Percentiles rank a stretch among this genome's conserved stretches.
These are phyloP conservation scores for Cucurbita argyrosperma DNA, from an alignment of 306 rosid genomes.

Conservation along the genomic window DNA sequence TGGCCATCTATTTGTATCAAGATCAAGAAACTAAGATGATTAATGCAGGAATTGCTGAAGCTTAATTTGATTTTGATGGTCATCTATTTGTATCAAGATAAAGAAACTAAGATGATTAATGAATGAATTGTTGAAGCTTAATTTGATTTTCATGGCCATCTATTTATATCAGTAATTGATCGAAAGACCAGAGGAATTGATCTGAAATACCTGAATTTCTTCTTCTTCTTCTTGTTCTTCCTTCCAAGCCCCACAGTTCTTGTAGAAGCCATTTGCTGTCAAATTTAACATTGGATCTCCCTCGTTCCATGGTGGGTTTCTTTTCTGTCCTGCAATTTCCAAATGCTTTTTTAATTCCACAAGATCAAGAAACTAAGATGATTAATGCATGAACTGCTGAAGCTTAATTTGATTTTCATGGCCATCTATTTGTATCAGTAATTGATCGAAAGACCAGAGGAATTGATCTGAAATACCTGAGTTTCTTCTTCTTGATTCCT, in stretches of 20 bases:
- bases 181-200: background rate
- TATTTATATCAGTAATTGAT: background rate
- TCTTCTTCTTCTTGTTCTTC: background rate
- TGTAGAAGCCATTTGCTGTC: background rate
- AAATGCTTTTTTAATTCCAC: background rate
- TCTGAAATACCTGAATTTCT: background rate
- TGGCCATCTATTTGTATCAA: background rate
- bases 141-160: too few species aligned
- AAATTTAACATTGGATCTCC: background rate
- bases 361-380: background rate
- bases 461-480: background rate
- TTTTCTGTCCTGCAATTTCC: background rate
- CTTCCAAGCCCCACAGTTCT: background rate
- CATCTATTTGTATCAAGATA: too few species aligned
- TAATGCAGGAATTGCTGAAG: too few species aligned
- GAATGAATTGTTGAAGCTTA: too few species aligned
- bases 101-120: too few species aligned
- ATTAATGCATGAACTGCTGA: background rate
- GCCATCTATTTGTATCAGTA: background rate
- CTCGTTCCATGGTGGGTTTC: background rate
- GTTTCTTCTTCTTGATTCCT: background rate
- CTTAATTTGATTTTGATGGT: too few species aligned
- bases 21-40: too few species aligned
- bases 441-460: background rate
- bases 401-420: background rate